phyloP scores from a whole-genome alignment of 257 asterid genomes.

The Datura wrightii region DNA sequence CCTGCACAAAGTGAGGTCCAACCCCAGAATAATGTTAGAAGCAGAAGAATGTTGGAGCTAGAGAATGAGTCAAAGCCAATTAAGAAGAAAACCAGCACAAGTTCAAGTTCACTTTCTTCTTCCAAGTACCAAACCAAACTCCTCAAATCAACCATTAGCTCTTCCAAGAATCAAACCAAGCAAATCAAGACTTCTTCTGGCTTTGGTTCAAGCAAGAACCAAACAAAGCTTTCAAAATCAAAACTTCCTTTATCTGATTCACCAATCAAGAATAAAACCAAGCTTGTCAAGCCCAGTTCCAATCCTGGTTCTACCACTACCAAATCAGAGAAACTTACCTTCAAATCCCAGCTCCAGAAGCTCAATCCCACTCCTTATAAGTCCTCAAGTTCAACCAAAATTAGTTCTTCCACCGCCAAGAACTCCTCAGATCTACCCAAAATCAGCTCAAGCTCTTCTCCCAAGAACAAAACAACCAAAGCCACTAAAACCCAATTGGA shows the following conservation, averaged over 20 bases:
- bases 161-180: conserved; percentile 58
- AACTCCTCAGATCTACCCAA: conserved; percentile 66
- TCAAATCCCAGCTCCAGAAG: conserved; percentile 63
- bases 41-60: conserved; percentile 44
- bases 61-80: conserved; percentile 33
- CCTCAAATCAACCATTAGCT: conserved; percentile 34
- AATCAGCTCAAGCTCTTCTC: conserved; percentile 23
- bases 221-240: conserved; percentile 42
- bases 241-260: conserved; percentile 42
- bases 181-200: conserved; percentile 35
- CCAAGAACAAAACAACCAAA: conserved; percentile 61
- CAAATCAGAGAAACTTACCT: conserved; percentile 28
- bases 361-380: conserved; percentile 67
- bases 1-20: conserved; percentile 42
- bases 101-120: conserved; percentile 28
- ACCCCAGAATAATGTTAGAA: conserved; percentile 30
- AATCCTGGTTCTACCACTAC: conserved; percentile 12
- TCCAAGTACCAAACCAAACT: conserved; percentile 51
- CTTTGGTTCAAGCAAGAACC: conserved; percentile 40
- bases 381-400: conserved; percentile 53
- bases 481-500: conserved; percentile 18
- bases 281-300: conserved; percentile 42
- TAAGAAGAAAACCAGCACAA: conserved; percentile 51
- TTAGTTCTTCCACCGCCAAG: conserved; percentile 39
- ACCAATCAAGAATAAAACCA: conserved; percentile 47